A percentile compares a stretch with the other conserved stretches of the same genome.
phyloP scores from a whole-genome alignment of 306 rosid species.

The Benincasa hispida region DNA sequence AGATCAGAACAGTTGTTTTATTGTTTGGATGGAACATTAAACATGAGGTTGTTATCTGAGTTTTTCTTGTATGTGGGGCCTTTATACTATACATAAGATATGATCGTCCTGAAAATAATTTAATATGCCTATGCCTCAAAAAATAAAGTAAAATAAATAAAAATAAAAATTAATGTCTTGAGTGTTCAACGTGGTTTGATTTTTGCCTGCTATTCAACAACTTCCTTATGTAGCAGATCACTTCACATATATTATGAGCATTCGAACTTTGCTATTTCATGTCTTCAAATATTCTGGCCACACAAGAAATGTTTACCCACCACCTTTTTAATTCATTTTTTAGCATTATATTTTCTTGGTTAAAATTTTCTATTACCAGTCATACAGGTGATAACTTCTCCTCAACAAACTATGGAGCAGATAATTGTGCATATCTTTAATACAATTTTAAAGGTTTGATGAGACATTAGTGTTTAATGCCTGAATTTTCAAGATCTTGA shows the following conservation, averaged over 20 bases:
- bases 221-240: background rate
- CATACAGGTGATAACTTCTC: background rate
- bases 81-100: background rate
- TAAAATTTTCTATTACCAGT: background rate
- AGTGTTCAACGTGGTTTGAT: background rate
- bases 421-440: background rate
- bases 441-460: background rate
- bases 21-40: background rate
- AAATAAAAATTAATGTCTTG: background rate
- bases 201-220: background rate
- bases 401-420: background rate
- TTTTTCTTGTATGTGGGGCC: background rate
- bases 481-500: background rate
- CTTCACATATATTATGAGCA: background rate
- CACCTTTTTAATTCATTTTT: background rate
- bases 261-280: background rate
- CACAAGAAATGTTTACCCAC: background rate
- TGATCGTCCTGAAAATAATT: no score
- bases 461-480: background rate
- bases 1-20: background rate
- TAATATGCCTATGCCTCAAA: no score
- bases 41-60: background rate
- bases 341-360: background rate
- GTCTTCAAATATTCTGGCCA: background rate
- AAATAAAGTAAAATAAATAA: no score